Percentiles rank a stretch among this genome's conserved stretches.
These are phyloP conservation scores for Silybum marianum DNA, from an alignment of 129 eudicot genomes.

Conservation along the genomic window DNA sequence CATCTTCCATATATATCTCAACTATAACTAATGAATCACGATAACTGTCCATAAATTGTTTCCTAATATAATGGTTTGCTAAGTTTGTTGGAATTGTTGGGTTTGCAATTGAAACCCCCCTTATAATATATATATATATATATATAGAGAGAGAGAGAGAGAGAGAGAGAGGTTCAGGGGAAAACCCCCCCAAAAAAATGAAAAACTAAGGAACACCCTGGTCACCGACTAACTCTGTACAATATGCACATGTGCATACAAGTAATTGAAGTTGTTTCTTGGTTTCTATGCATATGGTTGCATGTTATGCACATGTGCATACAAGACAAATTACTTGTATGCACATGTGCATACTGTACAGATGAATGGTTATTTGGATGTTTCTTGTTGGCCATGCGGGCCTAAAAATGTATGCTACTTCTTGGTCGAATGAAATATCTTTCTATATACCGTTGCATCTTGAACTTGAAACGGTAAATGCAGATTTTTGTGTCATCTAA, in stretches of 20 bases:
- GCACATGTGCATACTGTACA: neutral
- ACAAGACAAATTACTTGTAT: no score
- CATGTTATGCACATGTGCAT: neutral
- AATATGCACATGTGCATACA: neutral
- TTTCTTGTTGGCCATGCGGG: no score
- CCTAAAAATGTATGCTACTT: no score
- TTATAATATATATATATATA: neutral
- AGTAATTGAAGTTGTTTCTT: neutral
- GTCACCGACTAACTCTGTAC: neutral
- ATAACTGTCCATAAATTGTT: no score
- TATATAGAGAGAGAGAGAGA: neutral
- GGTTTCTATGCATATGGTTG: neutral
- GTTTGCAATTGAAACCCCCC: no score
- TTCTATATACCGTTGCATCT: neutral
- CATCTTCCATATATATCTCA: no score
- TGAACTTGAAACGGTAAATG: constrained; percentile 21
- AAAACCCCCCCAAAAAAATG: neutral
- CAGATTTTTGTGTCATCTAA: constrained; percentile 79
- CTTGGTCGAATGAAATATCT: neutral
- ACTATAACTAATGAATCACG: no score
- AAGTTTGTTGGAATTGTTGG: no score
- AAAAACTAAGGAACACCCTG: neutral
- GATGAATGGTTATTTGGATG: neutral
- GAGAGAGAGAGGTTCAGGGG: neutral
- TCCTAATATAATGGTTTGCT: no score